Conservation (phyloP, 2,329 filamentous ascomycete species). For the Ophiostoma montium region DNA sequence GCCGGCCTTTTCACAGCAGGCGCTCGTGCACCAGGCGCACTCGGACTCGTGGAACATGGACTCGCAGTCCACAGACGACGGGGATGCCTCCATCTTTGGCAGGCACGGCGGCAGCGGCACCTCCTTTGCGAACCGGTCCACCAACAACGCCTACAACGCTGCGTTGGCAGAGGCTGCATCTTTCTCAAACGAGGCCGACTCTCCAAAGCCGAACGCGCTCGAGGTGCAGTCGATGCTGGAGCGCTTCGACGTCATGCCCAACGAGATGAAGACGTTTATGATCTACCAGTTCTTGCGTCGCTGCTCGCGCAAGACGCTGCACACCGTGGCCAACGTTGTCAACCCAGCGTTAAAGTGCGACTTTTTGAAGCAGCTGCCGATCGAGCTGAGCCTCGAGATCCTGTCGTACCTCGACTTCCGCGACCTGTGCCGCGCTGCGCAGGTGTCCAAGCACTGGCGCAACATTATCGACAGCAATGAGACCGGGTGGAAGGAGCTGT, state of each 20-base stretch:
- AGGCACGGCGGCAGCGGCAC: background rate
- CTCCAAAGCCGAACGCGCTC: slow-evolving; percentile 25
- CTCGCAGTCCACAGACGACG: slow-evolving; percentile 27
- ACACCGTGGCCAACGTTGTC: slow-evolving; percentile 78
- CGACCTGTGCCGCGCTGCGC: slow-evolving; percentile 78
- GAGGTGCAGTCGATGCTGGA: slow-evolving; percentile 80
- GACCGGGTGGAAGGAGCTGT: slow-evolving; percentile 85
- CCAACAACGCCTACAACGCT: background rate
- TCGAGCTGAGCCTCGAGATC: slow-evolving; percentile 78
- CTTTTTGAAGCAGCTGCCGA: slow-evolving; percentile 69
- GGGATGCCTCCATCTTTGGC: background rate
- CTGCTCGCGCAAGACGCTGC: slow-evolving; percentile 75
- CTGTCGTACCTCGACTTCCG: slow-evolving; percentile 73
- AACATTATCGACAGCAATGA: slow-evolving; percentile 85
- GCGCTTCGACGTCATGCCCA: slow-evolving; percentile 79
- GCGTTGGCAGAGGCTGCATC: background rate
- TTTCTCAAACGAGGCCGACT: background rate
- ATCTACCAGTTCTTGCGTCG: slow-evolving; percentile 91
- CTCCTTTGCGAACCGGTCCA: background rate
- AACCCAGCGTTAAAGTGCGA: slow-evolving; percentile 93
- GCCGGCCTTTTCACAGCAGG: slow-evolving; percentile 21
- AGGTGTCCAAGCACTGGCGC: slow-evolving; percentile 90
- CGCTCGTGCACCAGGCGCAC: slow-evolving; percentile 19
- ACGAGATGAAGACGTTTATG: slow-evolving; percentile 85
- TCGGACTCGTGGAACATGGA: slow-evolving; percentile 22